These are phyloP conservation scores for Trichosanthes truncata DNA, from an alignment of 306 rosid species.

Conservation along the genomic window DNA sequence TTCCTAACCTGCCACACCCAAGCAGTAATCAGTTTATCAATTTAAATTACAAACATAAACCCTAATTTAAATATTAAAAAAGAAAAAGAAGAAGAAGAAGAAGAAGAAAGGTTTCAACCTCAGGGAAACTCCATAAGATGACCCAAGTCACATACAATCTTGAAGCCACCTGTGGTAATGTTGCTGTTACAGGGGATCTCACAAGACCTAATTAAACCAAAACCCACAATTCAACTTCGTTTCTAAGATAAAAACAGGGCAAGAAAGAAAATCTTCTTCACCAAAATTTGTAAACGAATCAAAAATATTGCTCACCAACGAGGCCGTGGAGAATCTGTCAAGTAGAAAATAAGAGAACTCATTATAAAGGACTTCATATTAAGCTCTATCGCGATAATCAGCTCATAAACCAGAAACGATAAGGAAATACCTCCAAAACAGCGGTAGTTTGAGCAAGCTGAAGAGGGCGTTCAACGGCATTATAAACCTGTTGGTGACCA, in stretches of 20 bases:
- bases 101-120: slow-evolving; percentile 28
- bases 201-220: slow-evolving; percentile 45
- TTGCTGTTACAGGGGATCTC: slow-evolving; percentile 76
- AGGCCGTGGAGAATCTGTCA: slow-evolving; percentile 78
- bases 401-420: not conserved
- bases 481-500: slow-evolving; percentile 57
- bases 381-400: not conserved
- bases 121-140: slow-evolving; percentile 77
- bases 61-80: not conserved
- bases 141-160: slow-evolving; percentile 75
- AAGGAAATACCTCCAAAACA: slow-evolving; percentile 40
- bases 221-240: slow-evolving; percentile 4
- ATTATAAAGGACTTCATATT: not conserved
- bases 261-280: not conserved
- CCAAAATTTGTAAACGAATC: not conserved
- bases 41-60: not conserved
- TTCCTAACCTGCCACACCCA: slow-evolving; percentile 34
- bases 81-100: not conserved
- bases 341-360: not conserved
- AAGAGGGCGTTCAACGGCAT: slow-evolving; percentile 61
- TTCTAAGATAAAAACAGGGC: not conserved
- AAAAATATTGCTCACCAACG: slow-evolving; percentile 48
- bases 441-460: slow-evolving; percentile 76
- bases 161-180: slow-evolving; percentile 73
- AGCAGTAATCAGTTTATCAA: not conserved